phyloP scores from a whole-genome alignment of 202 grass and related monocot species.

The Brachypodium distachyon region DNA sequence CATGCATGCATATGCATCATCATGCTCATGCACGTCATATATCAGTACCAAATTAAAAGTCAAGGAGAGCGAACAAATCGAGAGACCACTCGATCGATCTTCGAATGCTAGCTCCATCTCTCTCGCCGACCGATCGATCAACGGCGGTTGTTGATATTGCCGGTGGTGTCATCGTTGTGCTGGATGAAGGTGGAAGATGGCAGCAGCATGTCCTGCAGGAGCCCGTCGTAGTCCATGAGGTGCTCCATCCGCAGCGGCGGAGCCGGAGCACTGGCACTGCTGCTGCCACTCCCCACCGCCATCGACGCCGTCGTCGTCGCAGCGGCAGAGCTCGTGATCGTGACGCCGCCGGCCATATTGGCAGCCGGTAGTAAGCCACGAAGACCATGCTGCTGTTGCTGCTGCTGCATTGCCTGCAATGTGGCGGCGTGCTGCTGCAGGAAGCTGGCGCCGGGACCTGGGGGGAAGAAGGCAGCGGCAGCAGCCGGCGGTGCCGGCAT shows the following conservation, averaged over 20 bases:
- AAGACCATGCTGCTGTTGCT: background rate
- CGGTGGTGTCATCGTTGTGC: conserved; percentile 12
- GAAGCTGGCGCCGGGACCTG: background rate
- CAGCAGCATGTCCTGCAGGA: conserved; percentile 75
- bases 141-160: background rate
- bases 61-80: conserved; percentile 1
- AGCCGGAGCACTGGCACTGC: too few relatives aligned
- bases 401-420: background rate
- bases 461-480: background rate
- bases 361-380: too few relatives aligned
- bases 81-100: conserved; percentile 1
- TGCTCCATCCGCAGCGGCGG: conserved; percentile 41
- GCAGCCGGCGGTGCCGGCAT: conserved; percentile 2
- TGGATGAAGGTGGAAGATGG: conserved; percentile 54
- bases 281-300: too few relatives aligned
- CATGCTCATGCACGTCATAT: background rate
- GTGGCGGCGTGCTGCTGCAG: conserved; percentile 23
- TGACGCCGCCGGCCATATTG: too few relatives aligned
- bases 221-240: conserved; percentile 64
- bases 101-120: background rate
- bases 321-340: too few relatives aligned
- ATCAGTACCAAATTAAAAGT: background rate
- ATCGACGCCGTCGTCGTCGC: background rate
- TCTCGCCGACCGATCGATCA: conserved; percentile 17
- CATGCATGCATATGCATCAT: background rate